Conservation (phyloP, 192 early-diverging fungal species). For the Backusella liffmaniae region DNA sequence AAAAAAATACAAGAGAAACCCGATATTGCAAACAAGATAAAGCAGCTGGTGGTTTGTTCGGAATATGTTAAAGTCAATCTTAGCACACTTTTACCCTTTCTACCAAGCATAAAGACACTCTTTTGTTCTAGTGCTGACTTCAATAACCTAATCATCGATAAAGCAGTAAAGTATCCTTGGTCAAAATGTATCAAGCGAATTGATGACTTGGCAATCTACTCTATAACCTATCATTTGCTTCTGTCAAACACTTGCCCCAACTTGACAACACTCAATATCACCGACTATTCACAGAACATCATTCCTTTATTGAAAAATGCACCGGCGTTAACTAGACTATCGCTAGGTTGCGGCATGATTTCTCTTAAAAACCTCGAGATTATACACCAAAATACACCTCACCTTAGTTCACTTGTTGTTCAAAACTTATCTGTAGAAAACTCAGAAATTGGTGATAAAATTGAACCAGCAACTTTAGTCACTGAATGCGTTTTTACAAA, state of each 20-base stretch:
- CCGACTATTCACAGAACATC: background rate
- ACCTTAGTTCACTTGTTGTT: background rate
- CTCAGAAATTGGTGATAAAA: background rate
- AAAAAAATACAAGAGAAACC: background rate
- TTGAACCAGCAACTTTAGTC: background rate
- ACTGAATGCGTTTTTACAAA: background rate
- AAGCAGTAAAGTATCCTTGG: background rate
- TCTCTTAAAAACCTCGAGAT: background rate
- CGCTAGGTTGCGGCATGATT: background rate
- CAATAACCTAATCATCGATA: background rate
- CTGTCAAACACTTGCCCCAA: background rate
- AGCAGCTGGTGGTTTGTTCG: background rate
- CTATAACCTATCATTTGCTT: background rate
- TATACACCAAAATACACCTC: background rate
- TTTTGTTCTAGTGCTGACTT: background rate
- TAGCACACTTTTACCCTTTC: background rate
- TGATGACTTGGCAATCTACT: background rate
- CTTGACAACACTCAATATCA: background rate
- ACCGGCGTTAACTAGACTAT: background rate
- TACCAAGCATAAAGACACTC: background rate
- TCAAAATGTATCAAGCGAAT: background rate
- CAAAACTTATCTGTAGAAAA: background rate
- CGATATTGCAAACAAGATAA: background rate
- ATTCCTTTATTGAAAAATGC: background rate
- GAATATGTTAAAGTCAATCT: background rate